Base-by-base conservation (phyloP, 805 yeast species). In the Candida xyloterini region DNA sequence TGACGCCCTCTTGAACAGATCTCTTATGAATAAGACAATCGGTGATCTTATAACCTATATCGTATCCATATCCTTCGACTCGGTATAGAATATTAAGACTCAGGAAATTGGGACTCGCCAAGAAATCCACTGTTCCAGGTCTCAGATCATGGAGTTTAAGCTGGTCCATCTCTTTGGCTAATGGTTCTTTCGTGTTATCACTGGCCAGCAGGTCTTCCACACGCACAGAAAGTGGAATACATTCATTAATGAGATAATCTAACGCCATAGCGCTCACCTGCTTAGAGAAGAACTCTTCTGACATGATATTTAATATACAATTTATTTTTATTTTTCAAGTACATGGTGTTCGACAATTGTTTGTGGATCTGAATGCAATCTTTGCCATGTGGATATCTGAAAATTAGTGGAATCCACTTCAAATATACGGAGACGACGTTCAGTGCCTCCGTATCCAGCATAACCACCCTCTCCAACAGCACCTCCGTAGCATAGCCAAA, bases 401-500 rank as follows among this genome's bases (percentile, higher is more conserved):
- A 73, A 70, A 1, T 59, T 56, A 7, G 60, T 53, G 1, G 75
- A 56, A 56, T 88, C 81, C 10, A 90, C 52, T 29, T 84, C 88
- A 57, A 71, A 91, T 0, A 82, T 52, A 34, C 99, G 70, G 31
- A 88, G 55, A 40, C 97, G 72, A 52, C 99, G 76, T n/a, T 82
- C 70, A 23, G 83, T 86, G 2, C 90, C 91, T 1, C 89, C 91
- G 53, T 89, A 88, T 0, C 97, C 97, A 7, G 84, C 97, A 57
- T 93, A 93, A 0, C 96, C 98, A 27, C 98, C 99, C 63, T 87
- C 95, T 11, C 98, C 99, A 5, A 76, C 73, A 1, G 81, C 95
- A 18, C 99, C 99, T 3, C 96, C 99, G 57, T 88, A 89, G 56
- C 99, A 93, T 24, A 93, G 65, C 95, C 95, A 87, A 23, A 40